These are phyloP conservation scores for Boletus rubropictus DNA, from an alignment of 768 basidiomycete species.

Conservation along the genomic window DNA sequence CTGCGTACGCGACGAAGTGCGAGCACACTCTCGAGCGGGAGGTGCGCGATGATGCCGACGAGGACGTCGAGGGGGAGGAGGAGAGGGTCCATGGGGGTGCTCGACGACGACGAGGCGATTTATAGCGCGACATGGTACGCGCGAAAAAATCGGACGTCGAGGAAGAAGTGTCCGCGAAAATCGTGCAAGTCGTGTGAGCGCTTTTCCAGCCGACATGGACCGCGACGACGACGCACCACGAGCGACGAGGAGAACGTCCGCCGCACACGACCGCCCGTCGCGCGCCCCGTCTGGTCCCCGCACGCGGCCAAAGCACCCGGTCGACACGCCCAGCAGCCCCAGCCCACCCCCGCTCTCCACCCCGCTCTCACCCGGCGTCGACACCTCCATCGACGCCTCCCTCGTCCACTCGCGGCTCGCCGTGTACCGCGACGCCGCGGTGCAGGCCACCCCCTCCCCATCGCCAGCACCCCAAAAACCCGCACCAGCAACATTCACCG, in stretches of 20 bases:
- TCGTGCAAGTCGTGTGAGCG: background rate
- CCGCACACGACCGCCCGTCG: slow-evolving; percentile 19
- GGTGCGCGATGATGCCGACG: slow-evolving; percentile 37
- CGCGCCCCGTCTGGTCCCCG: slow-evolving; percentile 21
- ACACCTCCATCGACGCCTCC: no score
- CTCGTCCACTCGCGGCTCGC: background rate
- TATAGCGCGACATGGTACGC: background rate
- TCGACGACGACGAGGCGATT: background rate
- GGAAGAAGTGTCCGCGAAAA: slow-evolving; percentile 18
- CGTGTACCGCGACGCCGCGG: slow-evolving; percentile 8
- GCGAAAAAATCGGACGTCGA: slow-evolving; percentile 22
- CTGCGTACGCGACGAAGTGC: slow-evolving; percentile 42
- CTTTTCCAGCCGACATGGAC: slow-evolving; percentile 18
- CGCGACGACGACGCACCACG: slow-evolving; percentile 8
- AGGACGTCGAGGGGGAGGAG: slow-evolving; percentile 46
- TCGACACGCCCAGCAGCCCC: slow-evolving; percentile 1
- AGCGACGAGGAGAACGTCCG: slow-evolving; percentile 3
- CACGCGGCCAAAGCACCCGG: slow-evolving; percentile 10
- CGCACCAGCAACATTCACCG: slow-evolving; percentile 19
- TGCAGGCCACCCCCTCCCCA: slow-evolving; percentile 8
- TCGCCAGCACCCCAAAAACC: background rate
- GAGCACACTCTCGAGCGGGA: slow-evolving; percentile 39
- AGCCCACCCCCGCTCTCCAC: background rate
- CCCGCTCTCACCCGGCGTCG: background rate
- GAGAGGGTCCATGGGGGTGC: slow-evolving; percentile 4